phyloP scores from a whole-genome alignment of 768 basidiomycete species.

The Chiua virens region DNA sequence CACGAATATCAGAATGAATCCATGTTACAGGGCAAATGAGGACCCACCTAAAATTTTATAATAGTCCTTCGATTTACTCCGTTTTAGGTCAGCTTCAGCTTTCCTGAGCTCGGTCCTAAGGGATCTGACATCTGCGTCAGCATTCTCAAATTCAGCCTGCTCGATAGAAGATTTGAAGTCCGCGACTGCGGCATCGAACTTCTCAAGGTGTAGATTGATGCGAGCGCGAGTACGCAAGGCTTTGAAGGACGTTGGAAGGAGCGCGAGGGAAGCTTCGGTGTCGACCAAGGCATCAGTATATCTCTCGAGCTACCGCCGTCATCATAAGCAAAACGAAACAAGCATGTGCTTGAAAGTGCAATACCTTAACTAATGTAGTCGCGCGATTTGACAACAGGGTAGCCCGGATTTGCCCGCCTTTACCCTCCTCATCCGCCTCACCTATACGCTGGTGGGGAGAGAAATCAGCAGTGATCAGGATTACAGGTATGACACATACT shows the following conservation, averaged over 20 bases:
- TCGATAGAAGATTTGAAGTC: constrained; percentile 84
- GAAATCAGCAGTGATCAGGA: not conserved
- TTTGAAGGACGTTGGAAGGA: constrained; percentile 74
- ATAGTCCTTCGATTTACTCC: constrained; percentile 89
- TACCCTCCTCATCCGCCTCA: constrained; percentile 63
- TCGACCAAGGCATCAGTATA: constrained; percentile 72
- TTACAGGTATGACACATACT: constrained; percentile 34
- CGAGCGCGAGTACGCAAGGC: constrained; percentile 85
- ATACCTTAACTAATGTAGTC: constrained; percentile 74
- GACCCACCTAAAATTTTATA: constrained; percentile 67
- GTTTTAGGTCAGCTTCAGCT: constrained; percentile 78
- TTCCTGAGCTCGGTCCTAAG: constrained; percentile 71
- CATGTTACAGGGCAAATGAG: not conserved
- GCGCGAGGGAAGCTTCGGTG: constrained; percentile 62
- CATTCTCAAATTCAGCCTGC: constrained; percentile 63
- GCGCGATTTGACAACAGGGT: constrained; percentile 83
- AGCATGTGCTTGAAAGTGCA: not conserved
- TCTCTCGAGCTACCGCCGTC: constrained; percentile 50
- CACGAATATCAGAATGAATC: not conserved
- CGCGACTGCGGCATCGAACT: constrained; percentile 65
- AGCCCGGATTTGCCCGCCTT: constrained; percentile 79
- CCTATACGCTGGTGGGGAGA: constrained; percentile 57
- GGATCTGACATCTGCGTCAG: constrained; percentile 60
- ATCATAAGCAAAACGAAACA: constrained; percentile 3
- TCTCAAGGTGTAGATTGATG: constrained; percentile 70